phyloP scores from a whole-genome alignment of 2,329 filamentous ascomycete genomes.

The Fusarium haematococcum region DNA sequence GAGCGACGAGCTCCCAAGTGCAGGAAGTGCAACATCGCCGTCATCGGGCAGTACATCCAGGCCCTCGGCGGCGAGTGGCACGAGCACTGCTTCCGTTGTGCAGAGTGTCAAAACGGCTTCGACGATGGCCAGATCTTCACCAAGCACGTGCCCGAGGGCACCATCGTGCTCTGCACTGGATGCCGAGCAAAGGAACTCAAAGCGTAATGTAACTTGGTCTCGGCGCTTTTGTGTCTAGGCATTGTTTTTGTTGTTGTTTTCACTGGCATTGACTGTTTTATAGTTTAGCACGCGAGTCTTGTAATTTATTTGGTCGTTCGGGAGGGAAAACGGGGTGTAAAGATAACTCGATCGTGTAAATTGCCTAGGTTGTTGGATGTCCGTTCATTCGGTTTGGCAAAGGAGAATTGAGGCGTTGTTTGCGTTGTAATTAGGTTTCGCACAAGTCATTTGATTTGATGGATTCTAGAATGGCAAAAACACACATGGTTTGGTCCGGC shows the following conservation, averaged over 20 bases:
- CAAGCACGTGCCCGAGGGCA: conserved; percentile 61
- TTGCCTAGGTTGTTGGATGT: conserved; percentile 3
- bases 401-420: conserved; percentile 10
- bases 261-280: conserved; percentile 5
- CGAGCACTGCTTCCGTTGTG: conserved; percentile 88
- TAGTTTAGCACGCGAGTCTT: conserved; percentile 12
- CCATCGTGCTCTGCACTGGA: conserved; percentile 69
- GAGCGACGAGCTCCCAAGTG: conserved; percentile 91
- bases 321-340: conserved; percentile 10
- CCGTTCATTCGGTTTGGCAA: conserved; percentile 9
- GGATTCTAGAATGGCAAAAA: conserved; percentile 27
- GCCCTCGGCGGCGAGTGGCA: conserved; percentile 96
- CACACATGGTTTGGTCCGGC: conserved; percentile 4
- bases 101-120: conserved; percentile 69
- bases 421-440: conserved; percentile 10
- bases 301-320: conserved; percentile 22
- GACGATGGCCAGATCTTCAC: conserved; percentile 75
- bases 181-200: conserved; percentile 73
- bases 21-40: conserved; percentile 82
- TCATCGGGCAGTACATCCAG: conserved; percentile 89
- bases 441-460: conserved; percentile 2
- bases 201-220: conserved; percentile 48
- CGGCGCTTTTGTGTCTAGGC: conserved; percentile 4
- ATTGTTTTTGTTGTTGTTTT: conserved; percentile 10
- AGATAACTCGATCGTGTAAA: conserved; percentile 23